Evolutionary conservation across 441 rosid genomes (phyloP), one percentile per base, ranked within the genome.

Genomic region (Daphne laureola): DNA sequence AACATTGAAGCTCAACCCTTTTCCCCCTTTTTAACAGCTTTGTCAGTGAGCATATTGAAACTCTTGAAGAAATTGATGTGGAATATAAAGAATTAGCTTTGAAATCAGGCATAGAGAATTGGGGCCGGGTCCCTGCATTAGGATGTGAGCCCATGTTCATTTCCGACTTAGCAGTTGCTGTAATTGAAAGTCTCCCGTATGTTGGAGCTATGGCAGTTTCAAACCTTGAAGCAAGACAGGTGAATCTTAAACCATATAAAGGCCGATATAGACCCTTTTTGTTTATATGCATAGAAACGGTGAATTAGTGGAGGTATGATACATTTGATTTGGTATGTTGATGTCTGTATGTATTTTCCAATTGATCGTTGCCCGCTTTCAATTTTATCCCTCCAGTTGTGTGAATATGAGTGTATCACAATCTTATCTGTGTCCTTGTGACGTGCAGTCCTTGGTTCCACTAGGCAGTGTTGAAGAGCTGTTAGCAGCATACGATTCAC

Each of bases 161-260:
- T 73, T 79, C 93, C 40, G 97, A 93, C 79, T 77, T 93, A 75
- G 98, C 98, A 17, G 97, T 89, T 78, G 98, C 98, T 26, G 95
- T 93, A 65, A 78, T 89, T 52, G 97, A 93, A 78, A 80, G 91
- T 65, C 98, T 93, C 46, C 98, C 98, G 2, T 93, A 93, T 67
- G 98, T 90, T 64, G 97, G 97, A 58, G 97, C 97, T 58, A 87
- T 93, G 96, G 98, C 96, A 17, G 93, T 85, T 53, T 93, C 97
- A 54, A 89, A 85, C 76, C 89, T 90, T 58, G 97, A 93, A 79
- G 98, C 96, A 73, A 86, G 97, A 63, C 98, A 89, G 95, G 98
- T 89, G 68, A 14, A 11, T 9, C 38, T 31, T 31, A 31, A 31
- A 31, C 8, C 11, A 9, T 31, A 31, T 31, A 9, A 31, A 31